Percentiles rank a stretch among this genome's conserved stretches.
Conservation (phyloP, 1,284 basidiomycete genomes). For the Afroboletus lepidellus region DNA sequence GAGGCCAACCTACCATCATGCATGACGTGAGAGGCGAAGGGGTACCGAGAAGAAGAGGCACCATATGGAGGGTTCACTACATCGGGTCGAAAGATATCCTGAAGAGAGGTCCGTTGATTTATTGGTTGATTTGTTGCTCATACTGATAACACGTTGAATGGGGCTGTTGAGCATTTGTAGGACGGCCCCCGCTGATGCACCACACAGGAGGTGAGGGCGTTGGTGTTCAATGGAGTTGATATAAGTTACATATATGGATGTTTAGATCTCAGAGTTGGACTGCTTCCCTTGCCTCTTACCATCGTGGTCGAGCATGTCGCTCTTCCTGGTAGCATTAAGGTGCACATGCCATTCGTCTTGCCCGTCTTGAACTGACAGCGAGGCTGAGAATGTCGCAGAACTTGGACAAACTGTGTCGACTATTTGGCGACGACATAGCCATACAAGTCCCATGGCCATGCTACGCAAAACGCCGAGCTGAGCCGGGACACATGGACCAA, state of each 20-base stretch:
- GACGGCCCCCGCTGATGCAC: not conserved
- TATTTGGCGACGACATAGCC: not conserved
- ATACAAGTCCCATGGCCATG: not conserved
- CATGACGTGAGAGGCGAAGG: no score
- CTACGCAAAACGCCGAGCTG: no score
- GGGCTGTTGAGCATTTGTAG: no score
- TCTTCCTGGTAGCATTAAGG: not conserved
- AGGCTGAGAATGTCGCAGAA: not conserved
- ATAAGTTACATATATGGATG: not conserved
- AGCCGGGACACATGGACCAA: not conserved
- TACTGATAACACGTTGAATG: no score
- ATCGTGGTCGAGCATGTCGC: not conserved
- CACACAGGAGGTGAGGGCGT: not conserved
- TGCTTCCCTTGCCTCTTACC: no score
- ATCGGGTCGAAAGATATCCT: no score
- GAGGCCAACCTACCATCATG: no score
- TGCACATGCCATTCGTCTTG: not conserved
- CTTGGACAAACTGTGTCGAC: not conserved
- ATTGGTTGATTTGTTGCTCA: no score
- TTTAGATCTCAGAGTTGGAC: no score
- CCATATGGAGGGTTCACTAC: no score
- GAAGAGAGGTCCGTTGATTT: no score
- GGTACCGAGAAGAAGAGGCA: no score
- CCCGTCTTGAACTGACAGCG: not conserved
- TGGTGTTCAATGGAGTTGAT: not conserved